Percentiles rank a stretch among this genome's conserved stretches.
Conservation (phyloP, 1,284 basidiomycete genomes). For the Cyathus pygmaeus region DNA sequence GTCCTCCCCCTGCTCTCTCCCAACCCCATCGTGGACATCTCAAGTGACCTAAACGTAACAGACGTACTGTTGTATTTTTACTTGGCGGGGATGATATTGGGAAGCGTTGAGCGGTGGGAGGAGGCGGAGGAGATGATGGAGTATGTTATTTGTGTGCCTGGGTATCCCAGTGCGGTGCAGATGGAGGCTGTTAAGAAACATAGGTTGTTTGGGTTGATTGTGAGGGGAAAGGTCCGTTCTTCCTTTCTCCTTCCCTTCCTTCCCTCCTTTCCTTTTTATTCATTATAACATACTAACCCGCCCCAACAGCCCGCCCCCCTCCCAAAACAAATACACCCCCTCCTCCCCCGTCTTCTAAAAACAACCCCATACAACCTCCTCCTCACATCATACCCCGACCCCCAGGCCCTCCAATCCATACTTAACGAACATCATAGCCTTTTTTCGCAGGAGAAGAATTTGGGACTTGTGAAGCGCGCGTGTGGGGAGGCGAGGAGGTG, state of each 20-base stretch:
- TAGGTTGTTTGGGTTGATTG: conserved; percentile 19
- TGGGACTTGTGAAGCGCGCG: conserved; percentile 74
- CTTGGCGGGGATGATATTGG: neutral
- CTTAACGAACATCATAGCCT: neutral
- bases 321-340: conserved; percentile 75
- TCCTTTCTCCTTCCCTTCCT: neutral
- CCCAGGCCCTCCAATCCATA: neutral
- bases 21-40: neutral
- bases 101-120: neutral
- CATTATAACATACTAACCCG: neutral
- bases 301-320: conserved; percentile 56
- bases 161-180: conserved; percentile 27
- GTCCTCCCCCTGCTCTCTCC: neutral
- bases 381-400: conserved; percentile 68
- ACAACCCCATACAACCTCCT: conserved; percentile 69
- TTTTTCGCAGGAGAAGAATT: conserved; percentile 68
- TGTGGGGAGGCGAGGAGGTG: conserved; percentile 76
- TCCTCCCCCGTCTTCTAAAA: conserved; percentile 69
- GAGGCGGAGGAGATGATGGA: conserved; percentile 1
- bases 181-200: conserved; percentile 50
- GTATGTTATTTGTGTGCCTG: neutral
- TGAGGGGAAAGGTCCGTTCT: neutral
- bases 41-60: neutral
- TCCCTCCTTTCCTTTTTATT: neutral
- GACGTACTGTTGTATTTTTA: neutral